These are phyloP conservation scores for Fusarium graminum DNA, from an alignment of 2,329 filamentous ascomycete species.

Conservation along the genomic window DNA sequence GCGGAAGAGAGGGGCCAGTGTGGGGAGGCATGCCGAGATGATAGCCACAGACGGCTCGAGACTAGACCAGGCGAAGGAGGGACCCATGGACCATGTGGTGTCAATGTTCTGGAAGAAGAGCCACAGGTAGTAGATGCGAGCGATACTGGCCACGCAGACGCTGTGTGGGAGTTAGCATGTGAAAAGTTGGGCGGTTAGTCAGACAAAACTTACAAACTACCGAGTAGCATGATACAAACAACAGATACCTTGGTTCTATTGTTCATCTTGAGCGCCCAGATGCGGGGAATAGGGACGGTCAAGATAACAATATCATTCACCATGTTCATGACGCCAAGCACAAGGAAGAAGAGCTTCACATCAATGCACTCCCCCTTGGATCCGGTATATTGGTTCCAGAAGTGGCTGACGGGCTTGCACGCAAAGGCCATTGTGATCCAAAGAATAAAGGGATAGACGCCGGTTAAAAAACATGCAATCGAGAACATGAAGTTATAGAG, in stretches of 20 bases:
- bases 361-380: slow-evolving; percentile 10
- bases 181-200: rapidly evolving
- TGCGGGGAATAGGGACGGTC: slow-evolving; percentile 20
- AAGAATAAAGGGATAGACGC: slow-evolving; percentile 13
- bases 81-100: slow-evolving; percentile 25
- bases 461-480: slow-evolving; percentile 1
- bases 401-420: slow-evolving; percentile 13
- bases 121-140: slow-evolving; percentile 21
- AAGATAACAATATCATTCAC: slow-evolving; percentile 22
- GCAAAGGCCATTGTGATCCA: slow-evolving; percentile 28
- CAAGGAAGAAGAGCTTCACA: slow-evolving; percentile 15
- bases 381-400: slow-evolving; percentile 24
- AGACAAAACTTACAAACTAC: slow-evolving; percentile 2
- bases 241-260: slow-evolving; percentile 23
- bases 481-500: slow-evolving; percentile 21
- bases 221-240: slow-evolving; percentile 26
- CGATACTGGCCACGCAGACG: slow-evolving; percentile 24
- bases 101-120: slow-evolving; percentile 25
- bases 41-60: slow-evolving; percentile 16
- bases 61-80: slow-evolving; percentile 25
- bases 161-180: background rate
- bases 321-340: slow-evolving; percentile 29
- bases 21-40: slow-evolving; percentile 12
- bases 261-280: slow-evolving; percentile 25
- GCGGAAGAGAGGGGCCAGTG: slow-evolving; percentile 13